Conservation (phyloP, 2,329 filamentous ascomycete genomes). For the Akanthomyces muscarius region DNA sequence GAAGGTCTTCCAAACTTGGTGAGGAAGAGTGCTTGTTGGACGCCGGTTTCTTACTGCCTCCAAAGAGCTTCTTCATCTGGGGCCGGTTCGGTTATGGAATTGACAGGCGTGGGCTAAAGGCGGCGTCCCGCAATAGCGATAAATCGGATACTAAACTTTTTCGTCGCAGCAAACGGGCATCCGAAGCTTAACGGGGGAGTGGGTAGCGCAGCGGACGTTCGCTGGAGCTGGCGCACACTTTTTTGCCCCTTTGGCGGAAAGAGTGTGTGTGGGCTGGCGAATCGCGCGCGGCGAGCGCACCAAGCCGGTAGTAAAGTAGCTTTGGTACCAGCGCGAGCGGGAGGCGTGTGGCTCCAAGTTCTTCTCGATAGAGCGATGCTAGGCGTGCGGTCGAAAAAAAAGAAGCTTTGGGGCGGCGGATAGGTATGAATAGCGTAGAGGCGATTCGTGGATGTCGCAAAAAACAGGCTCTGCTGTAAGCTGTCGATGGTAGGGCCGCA, state of each 20-base stretch:
- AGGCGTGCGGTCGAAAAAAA: neutral
- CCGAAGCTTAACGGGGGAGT: neutral
- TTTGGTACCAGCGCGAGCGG: neutral
- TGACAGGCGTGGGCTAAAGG: slow-evolving; percentile 14
- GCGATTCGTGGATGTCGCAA: neutral
- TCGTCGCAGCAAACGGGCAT: neutral
- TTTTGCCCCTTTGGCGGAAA: slow-evolving; percentile 6
- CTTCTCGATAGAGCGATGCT: slow-evolving; percentile 11
- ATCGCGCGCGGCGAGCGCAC: slow-evolving; percentile 4
- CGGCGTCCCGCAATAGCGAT: slow-evolving; percentile 16
- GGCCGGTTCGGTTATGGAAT: slow-evolving; percentile 22
- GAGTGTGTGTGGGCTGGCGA: slow-evolving; percentile 14
- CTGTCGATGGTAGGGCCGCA: slow-evolving; percentile 1
- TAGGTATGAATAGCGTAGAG: slow-evolving; percentile 7
- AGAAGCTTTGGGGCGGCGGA: slow-evolving; percentile 12
- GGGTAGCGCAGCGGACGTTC: neutral
- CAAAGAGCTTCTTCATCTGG: slow-evolving; percentile 52
- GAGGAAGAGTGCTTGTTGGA: slow-evolving; percentile 35
- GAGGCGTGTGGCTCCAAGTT: slow-evolving; percentile 3
- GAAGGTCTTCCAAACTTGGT: slow-evolving; percentile 36
- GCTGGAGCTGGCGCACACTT: slow-evolving; percentile 13
- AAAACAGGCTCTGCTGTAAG: neutral
- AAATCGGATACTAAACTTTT: slow-evolving; percentile 18
- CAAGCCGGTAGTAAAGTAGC: neutral
- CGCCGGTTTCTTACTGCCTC: slow-evolving; percentile 39